Base-by-base conservation (phyloP, 306 rosid genomes). In the Quercus rubra region DNA sequence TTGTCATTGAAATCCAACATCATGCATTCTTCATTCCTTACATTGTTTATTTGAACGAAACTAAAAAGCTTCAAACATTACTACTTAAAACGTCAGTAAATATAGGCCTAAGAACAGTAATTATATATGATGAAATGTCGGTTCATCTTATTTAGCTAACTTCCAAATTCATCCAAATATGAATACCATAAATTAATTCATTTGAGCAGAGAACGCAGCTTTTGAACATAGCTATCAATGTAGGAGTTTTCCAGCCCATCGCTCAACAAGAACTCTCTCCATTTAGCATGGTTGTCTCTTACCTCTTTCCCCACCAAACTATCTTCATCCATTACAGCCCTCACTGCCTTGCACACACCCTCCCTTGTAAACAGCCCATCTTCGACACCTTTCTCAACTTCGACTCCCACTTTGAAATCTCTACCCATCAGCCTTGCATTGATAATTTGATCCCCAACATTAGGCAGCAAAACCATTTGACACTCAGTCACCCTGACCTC, bases 401-500 rank as follows among this genome's bases (percentile, higher is more conserved):
- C 97, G 21, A 87, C 80, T 51, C 98, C 97, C 0, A 85, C 90
- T 73, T 84, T 86, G 68, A 91, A 43, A 66, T 82, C 70, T 7
- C 78, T 73, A 8, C 94, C 66, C 89, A 93, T 74, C 54, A 86
- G 28, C 83, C 93, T 83, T 43, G 93, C 97, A 66, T 79, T 85
- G 17, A 86, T 80, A 28, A 87, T 58, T 25, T 91, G 94, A 76
- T 91, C 98, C 41, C 90, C 89, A n/a, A 68, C 73, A 0, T 77
- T 46, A 6, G 97, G 97, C 3, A 93, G 70, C 9, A 91, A 71
- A 41, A 91, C 92, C 63, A 91, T 15, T 68, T 88, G 94, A 49
- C 91, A 87, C 35, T 88, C 82, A 41, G 12, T 89, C 73, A 86
- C 72, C 82, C 88, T 41, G 5, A 86, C 93, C 85, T 93, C 97